Evolutionary conservation across 768 basidiomycete species (phyloP), one percentile per base, ranked within the genome.

Genomic region (Naematelia aurantialba): DNA sequence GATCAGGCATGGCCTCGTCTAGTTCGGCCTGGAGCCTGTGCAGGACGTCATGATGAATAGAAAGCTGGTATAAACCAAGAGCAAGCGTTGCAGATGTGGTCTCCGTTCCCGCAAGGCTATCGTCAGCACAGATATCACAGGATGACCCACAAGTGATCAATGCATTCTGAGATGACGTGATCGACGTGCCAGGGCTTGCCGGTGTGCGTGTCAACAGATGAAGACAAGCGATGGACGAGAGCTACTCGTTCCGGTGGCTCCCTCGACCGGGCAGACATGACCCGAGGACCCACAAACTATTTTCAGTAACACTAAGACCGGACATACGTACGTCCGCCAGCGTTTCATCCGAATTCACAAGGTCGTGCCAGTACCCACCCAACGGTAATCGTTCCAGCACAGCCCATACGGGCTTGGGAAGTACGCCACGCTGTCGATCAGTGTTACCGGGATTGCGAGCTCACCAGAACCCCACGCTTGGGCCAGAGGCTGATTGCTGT

Each of bases 141-240:
- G 27, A 12, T 31, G 13, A 34, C 56, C 42, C 21, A 57, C 56
- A 57, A 25, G 27, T 57, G 46, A 25, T 57, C 54, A 14, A 55
- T 46, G 22, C 54, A 55, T 21, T 55, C 54, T 22, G n/a, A 30
- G 39, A 55, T 46, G 54, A 55, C 26, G 44, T 46, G 34, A 17
- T 46, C 24, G 3, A 39, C 44, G 2, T 22, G 5, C 54, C 54
- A 55, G 1, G 25, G 54, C 22, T 39, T 13, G 42, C 54, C 31
- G 42, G 45, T 46, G 42, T 55, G 45, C 10, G 31, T 27, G 22
- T 55, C 54, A 4, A 55, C 25, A 12, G 54, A 21, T 1, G 42
- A 19, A 13, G 11, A 10, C 25, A 55, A 45, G 25, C 54, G 5
- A 5, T 55, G 54, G 21, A 39, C 45, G 1, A 27, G n/a, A 27